Percentiles rank a stretch among this genome's conserved stretches.
Conservation (phyloP, 1,284 basidiomycete genomes). For the Boletus holoroseus region DNA sequence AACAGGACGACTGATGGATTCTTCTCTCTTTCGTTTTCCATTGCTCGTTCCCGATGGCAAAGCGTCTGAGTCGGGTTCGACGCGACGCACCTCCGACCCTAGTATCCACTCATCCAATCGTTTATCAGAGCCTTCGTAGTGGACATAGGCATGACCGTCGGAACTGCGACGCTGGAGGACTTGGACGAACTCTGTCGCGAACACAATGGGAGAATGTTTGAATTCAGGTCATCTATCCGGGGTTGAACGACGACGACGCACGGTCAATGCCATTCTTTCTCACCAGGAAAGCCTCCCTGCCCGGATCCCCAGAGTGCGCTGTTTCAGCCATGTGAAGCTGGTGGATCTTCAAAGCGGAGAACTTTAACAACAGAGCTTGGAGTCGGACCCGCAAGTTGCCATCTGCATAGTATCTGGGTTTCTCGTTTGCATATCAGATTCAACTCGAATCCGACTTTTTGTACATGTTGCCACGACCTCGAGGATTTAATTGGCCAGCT, state of each 20-base stretch:
- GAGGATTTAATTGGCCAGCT: neutral
- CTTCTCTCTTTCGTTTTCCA: constrained; percentile 34
- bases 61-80: constrained; percentile 14
- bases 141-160: constrained; percentile 57
- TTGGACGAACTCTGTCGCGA: constrained; percentile 22
- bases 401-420: constrained; percentile 1
- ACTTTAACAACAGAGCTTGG: neutral
- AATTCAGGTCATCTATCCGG: constrained; percentile 15
- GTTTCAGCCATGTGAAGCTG: constrained; percentile 19
- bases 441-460: neutral
- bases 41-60: constrained; percentile 20
- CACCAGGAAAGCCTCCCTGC: constrained; percentile 31
- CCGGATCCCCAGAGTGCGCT: constrained; percentile 5
- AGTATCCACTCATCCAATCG: constrained; percentile 73
- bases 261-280: constrained; percentile 45
- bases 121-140: constrained; percentile 67
- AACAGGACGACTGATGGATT: constrained; percentile 12
- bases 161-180: constrained; percentile 43
- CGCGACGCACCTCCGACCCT: constrained; percentile 36
- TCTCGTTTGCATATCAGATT: neutral
- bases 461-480: neutral
- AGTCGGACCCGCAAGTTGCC: constrained; percentile 13
- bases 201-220: neutral
- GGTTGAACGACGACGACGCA: constrained; percentile 32
- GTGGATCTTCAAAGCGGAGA: neutral